Conservation (phyloP, 257 asterid species). For the Thymus mandschuricus region DNA sequence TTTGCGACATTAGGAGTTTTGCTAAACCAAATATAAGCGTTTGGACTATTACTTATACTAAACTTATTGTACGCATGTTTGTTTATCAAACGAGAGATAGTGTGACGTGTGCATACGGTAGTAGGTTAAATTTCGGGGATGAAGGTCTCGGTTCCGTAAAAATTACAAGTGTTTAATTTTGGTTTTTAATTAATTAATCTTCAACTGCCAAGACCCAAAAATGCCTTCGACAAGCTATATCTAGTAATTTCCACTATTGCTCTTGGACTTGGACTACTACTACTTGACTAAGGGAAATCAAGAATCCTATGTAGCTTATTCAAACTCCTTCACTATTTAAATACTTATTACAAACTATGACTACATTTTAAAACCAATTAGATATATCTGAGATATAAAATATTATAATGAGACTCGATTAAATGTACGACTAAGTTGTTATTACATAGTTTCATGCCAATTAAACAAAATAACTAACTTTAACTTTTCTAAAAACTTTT, state of each 20-base stretch:
- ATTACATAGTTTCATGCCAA: too few relatives aligned
- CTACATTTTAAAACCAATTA: background rate
- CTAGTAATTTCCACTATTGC: slow-evolving; percentile 22
- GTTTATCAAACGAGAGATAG: too few relatives aligned
- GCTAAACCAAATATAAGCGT: background rate
- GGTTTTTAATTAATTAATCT: background rate
- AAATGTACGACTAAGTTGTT: too few relatives aligned
- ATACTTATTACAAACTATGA: background rate
- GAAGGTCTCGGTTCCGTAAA: too few relatives aligned
- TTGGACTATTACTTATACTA: too few relatives aligned
- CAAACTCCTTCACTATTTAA: too few relatives aligned
- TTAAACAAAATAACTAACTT: too few relatives aligned
- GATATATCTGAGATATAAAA: background rate
- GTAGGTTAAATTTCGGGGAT: too few relatives aligned
- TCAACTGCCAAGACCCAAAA: slow-evolving; percentile 1
- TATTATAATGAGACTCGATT: too few relatives aligned
- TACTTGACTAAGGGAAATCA: background rate
- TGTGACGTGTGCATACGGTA: too few relatives aligned
- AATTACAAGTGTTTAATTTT: background rate
- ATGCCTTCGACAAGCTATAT: background rate
- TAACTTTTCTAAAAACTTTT: background rate
- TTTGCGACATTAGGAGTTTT: background rate
- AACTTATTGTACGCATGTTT: too few relatives aligned
- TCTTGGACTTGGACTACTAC: background rate
- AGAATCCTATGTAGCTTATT: slow-evolving; percentile 16